Evolutionary conservation across 768 basidiomycete genomes (phyloP).

Genomic region (Gloeophyllum trabeum): DNA sequence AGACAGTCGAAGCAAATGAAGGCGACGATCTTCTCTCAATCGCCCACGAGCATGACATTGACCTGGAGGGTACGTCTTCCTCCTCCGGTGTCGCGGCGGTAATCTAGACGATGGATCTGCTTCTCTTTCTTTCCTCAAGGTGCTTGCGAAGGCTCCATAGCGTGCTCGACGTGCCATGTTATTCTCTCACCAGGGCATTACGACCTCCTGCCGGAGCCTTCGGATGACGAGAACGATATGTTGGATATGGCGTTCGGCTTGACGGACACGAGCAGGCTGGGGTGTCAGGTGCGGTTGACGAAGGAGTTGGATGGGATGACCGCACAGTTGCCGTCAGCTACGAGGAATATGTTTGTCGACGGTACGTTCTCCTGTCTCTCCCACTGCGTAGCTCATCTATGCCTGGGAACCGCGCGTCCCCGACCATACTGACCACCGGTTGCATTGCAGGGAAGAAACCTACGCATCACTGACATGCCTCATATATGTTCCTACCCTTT

Average conservation of each 20-base stretch:
- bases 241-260: conserved; percentile 96
- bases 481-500: too few relatives aligned
- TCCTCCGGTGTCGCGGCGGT: not conserved
- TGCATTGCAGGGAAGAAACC: conserved; percentile 32
- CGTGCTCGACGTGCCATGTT: conserved; percentile 96
- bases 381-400: conserved; percentile 12
- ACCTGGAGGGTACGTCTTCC: conserved; percentile 70
- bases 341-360: conserved; percentile 96
- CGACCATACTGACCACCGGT: not conserved
- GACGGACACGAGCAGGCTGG: conserved; percentile 82
- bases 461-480: conserved; percentile 33
- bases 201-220: conserved; percentile 82
- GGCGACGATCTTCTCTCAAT: conserved; percentile 88
- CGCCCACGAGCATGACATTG: conserved; percentile 92
- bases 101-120: conserved; percentile 2
- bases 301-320: conserved; percentile 77
- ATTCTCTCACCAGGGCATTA: conserved; percentile 76
- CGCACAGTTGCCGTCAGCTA: conserved; percentile 81
- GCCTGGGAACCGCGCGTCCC: not conserved
- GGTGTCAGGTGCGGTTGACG: conserved; percentile 71
- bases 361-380: conserved; percentile 32
- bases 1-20: conserved; percentile 85
- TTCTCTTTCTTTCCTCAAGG: conserved; percentile 34
- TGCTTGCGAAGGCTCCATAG: conserved; percentile 93
- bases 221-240: conserved; percentile 98